These are phyloP conservation scores for Globisporangium splendens DNA, from an alignment of 352 stramenopile species.

Conservation along the genomic window DNA sequence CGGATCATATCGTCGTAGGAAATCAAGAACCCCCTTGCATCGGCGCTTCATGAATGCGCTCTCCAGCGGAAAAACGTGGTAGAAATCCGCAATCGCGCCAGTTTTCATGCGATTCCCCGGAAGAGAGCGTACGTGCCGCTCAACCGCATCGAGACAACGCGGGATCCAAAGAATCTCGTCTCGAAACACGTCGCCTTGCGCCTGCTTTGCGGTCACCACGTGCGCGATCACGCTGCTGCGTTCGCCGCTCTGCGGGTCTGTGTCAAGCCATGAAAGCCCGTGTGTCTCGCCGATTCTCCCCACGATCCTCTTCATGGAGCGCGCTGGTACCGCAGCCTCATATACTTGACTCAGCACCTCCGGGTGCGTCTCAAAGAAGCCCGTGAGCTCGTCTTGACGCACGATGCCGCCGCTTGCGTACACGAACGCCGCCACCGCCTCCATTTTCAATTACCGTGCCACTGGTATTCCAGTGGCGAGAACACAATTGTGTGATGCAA, in stretches of 20 bases:
- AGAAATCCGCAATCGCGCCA: slow-evolving; percentile 7
- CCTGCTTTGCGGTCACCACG: slow-evolving; percentile 3
- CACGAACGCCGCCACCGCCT: slow-evolving; percentile 10
- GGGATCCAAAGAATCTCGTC: slow-evolving; percentile 7
- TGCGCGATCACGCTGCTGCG: slow-evolving; percentile 2
- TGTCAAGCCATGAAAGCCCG: slow-evolving; percentile 10
- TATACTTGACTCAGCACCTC: slow-evolving; percentile 2
- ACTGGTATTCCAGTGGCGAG: too few species aligned
- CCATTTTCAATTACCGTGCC: not conserved
- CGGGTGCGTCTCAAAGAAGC: slow-evolving; percentile 16
- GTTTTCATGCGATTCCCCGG: not conserved
- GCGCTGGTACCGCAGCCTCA: not conserved
- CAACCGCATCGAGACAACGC: slow-evolving; percentile 2
- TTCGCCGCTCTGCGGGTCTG: slow-evolving; percentile 1
- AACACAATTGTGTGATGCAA: too few species aligned
- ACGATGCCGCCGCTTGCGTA: slow-evolving; percentile 14
- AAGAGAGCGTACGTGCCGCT: slow-evolving; percentile 1
- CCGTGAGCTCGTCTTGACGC: slow-evolving; percentile 7
- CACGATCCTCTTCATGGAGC: slow-evolving; percentile 12
- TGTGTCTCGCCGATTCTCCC: not conserved
- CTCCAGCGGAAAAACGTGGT: slow-evolving; percentile 7
- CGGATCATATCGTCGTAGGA: slow-evolving; percentile 8
- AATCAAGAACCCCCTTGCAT: slow-evolving; percentile 6
- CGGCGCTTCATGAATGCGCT: slow-evolving; percentile 17
- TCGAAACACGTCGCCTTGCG: not conserved